Evolutionary conservation across 108 stramenopile genomes (phyloP).

Genomic region (Conticribra weissflogii): DNA sequence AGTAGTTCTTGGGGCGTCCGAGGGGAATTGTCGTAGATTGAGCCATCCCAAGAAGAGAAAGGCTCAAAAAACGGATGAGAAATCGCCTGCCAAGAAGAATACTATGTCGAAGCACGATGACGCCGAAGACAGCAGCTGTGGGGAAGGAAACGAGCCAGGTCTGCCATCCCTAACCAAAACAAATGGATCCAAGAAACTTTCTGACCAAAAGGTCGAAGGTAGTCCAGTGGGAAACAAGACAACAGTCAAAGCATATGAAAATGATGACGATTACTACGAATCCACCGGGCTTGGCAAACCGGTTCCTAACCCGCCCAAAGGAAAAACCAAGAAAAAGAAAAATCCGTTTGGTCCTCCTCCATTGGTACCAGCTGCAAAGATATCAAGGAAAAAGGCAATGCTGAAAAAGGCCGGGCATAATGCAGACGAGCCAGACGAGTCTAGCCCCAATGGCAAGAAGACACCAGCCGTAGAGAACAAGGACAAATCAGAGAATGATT

Average conservation of each 20-base stretch:
- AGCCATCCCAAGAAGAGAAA: not conserved
- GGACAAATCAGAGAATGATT: too few relatives aligned
- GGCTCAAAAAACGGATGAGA: not conserved
- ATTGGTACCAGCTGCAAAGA: not conserved
- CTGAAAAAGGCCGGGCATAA: too few relatives aligned
- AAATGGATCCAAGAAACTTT: not conserved
- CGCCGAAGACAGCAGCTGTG: too few relatives aligned
- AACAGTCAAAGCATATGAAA: not conserved
- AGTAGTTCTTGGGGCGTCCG: conserved; percentile 1
- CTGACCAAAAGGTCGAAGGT: not conserved
- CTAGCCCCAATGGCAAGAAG: too few relatives aligned
- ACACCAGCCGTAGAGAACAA: too few relatives aligned
- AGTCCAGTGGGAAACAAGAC: not conserved
- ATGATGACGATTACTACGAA: not conserved
- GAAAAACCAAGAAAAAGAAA: not conserved
- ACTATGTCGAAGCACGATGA: not conserved
- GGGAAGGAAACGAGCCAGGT: too few relatives aligned
- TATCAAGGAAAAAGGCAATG: too few relatives aligned
- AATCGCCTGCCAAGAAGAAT: not conserved
- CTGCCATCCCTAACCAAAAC: too few relatives aligned
- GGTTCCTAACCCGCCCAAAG: not conserved
- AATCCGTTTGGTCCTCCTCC: not conserved
- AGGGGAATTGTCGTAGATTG: not conserved
- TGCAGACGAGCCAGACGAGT: too few relatives aligned
- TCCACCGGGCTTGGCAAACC: not conserved